A percentile compares a stretch with the other conserved stretches of the same genome.
Evolutionary conservation across 768 basidiomycete species (phyloP).

Genomic region (Pleurotus citrinopileatus): DNA sequence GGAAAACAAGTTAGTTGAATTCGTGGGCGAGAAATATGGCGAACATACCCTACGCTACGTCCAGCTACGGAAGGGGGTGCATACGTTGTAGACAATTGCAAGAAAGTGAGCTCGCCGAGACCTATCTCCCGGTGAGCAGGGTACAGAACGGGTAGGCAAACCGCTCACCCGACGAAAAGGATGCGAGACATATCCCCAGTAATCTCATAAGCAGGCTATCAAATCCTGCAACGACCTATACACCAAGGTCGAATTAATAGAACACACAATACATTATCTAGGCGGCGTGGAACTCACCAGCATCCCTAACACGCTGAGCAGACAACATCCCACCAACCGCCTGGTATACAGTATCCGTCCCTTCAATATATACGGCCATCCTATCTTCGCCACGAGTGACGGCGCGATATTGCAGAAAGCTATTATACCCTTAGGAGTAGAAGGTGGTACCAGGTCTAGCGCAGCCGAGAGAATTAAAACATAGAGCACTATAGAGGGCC

Average conservation of each 20-base stretch:
- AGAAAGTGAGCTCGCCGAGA: constrained; percentile 90
- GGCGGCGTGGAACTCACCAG: constrained; percentile 50
- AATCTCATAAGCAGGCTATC: constrained; percentile 65
- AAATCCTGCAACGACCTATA: constrained; percentile 77
- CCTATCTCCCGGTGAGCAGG: constrained; percentile 40
- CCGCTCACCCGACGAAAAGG: constrained; percentile 74
- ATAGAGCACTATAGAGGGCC: constrained; percentile 67
- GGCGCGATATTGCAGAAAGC: constrained; percentile 95
- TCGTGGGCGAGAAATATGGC: background rate
- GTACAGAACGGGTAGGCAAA: background rate
- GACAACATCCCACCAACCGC: constrained; percentile 73
- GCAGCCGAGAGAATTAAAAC: constrained; percentile 97
- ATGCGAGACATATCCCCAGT: constrained; percentile 77
- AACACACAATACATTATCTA: background rate
- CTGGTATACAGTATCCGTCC: constrained; percentile 81
- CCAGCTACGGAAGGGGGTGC: constrained; percentile 66
- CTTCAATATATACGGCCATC: constrained; percentile 88
- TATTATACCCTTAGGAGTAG: constrained; percentile 93
- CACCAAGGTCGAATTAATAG: background rate
- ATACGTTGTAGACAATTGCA: constrained; percentile 89
- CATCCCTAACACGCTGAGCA: constrained; percentile 81
- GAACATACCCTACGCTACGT: constrained; percentile 72
- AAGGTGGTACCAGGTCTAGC: constrained; percentile 86
- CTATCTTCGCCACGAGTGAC: constrained; percentile 80
- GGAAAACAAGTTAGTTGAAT: background rate